These are phyloP conservation scores for Rhodomyrtus tomentosa DNA, from an alignment of 345 rosid species.

Conservation along the genomic window DNA sequence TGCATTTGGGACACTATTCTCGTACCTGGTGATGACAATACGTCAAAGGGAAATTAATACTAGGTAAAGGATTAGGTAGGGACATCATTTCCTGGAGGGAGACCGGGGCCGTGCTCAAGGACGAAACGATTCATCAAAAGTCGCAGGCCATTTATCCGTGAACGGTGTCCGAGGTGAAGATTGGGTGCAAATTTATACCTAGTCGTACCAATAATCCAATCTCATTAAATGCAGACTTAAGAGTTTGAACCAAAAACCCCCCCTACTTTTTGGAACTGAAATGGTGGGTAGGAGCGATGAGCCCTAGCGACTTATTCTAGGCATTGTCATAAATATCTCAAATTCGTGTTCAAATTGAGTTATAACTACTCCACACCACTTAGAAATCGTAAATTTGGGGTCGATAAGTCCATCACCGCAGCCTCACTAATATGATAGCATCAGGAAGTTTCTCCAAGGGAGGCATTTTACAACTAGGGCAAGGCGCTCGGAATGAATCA, in stretches of 20 bases:
- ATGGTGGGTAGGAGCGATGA: background rate
- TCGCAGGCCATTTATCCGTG: background rate
- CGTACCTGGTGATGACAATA: background rate
- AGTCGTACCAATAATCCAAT: rapidly evolving
- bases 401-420: background rate
- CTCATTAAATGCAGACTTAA: background rate
- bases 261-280: background rate
- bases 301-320: background rate
- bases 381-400: background rate
- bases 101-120: background rate
- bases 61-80: background rate
- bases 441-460: background rate
- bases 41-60: background rate
- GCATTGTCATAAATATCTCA: background rate
- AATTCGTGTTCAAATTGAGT: background rate
- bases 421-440: background rate
- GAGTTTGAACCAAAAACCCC: background rate
- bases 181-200: background rate
- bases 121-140: background rate
- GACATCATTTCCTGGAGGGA: background rate
- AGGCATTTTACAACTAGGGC: background rate
- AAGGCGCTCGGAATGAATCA: background rate
- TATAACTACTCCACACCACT: background rate
- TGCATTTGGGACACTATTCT: background rate
- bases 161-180: background rate